A percentile compares a stretch with the other conserved stretches of the same genome.
Evolutionary conservation across 164 flowering plant species (phyloP).

Genomic region (Macadamia integrifolia): DNA sequence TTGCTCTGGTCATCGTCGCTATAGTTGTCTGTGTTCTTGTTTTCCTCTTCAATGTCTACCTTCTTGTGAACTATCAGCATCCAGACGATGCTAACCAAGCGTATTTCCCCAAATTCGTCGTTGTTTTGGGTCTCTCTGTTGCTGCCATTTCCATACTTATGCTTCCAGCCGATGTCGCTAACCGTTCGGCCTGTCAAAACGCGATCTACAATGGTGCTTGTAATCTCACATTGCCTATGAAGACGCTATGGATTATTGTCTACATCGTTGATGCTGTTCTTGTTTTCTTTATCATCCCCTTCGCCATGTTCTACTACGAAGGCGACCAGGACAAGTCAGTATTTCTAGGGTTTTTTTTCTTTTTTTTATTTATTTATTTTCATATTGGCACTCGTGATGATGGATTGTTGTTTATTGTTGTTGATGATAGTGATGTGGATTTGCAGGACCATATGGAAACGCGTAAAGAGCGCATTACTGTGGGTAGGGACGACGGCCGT

Average conservation of each 20-base stretch:
- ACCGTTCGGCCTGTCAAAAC: constrained; percentile 85
- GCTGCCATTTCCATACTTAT: constrained; percentile 89
- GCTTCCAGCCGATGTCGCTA: constrained; percentile 98
- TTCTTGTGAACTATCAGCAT: constrained; percentile 88
- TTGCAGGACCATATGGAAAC: constrained; percentile 53
- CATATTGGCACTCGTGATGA: neutral
- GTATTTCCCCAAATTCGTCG: constrained; percentile 93
- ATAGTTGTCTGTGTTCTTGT: constrained; percentile 76
- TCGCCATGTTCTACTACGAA: constrained; percentile 96
- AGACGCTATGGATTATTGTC: constrained; percentile 85
- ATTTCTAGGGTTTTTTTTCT: neutral
- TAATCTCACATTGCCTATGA: constrained; percentile 90
- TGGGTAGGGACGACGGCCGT: constrained; percentile 57
- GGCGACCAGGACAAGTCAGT: constrained; percentile 96
- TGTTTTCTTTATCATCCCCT: constrained; percentile 91
- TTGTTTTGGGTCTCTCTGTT: constrained; percentile 83
- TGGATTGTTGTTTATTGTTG: too few species aligned
- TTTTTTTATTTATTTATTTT: neutral
- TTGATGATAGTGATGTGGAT: neutral
- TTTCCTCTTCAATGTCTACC: constrained; percentile 85
- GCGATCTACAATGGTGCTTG: constrained; percentile 96
- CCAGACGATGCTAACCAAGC: constrained; percentile 96
- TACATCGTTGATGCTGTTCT: constrained; percentile 85
- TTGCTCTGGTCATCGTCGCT: constrained; percentile 85
- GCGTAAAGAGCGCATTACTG: constrained; percentile 49